Base-by-base conservation (phyloP, 2,329 filamentous ascomycete species). In the Exophiala alcalophila region DNA sequence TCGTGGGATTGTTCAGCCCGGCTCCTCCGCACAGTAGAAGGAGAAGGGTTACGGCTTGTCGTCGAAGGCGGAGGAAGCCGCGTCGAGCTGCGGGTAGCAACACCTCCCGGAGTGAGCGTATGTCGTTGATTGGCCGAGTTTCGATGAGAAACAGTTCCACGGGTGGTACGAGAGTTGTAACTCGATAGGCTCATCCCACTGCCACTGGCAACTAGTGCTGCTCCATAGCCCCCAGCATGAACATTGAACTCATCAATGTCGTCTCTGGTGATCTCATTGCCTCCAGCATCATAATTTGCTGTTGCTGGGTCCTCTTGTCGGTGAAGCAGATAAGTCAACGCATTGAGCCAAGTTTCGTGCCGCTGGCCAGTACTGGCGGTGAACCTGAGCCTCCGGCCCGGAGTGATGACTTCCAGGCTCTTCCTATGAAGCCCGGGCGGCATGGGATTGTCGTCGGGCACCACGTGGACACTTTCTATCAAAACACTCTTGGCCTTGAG, bases 291-390 rank as follows among this genome's bases (percentile, higher is more conserved):
- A 29, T 52, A 49, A 12, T 20, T 28, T 8, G 28, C 40, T 14
- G 30, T 76, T 14, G 76, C 65, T 40, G 63, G 59, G 33, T 71
- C 70, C 11, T 74, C 65, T 18, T 83, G 89, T 31, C 90, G 82
- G 20, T 95, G 75, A 24, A 97, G 76, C 10, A 98, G 77, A 62
- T 98, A 98, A 1, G 88, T 94, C 40, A 98, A 74, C 0, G 92
- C 90, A 60, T 97, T 97, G 74, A 92, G 95, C 92, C 92, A 98
- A 1, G 90, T 97, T 69, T 98, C 92, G 60, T 98, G 92, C 48
- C 92, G 79, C 62, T 96, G 89, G 25, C 88, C 86, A 3, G 92
- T 98, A 2, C 87, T 83, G 50, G 91, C 94, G 1, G 92, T 98
- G 55, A 98, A 94, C 65, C 95, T 91, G 66, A 98, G 80, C 11